phyloP scores from a whole-genome alignment of 495 filamentous ascomycete species.

The Trichoderma reesei region DNA sequence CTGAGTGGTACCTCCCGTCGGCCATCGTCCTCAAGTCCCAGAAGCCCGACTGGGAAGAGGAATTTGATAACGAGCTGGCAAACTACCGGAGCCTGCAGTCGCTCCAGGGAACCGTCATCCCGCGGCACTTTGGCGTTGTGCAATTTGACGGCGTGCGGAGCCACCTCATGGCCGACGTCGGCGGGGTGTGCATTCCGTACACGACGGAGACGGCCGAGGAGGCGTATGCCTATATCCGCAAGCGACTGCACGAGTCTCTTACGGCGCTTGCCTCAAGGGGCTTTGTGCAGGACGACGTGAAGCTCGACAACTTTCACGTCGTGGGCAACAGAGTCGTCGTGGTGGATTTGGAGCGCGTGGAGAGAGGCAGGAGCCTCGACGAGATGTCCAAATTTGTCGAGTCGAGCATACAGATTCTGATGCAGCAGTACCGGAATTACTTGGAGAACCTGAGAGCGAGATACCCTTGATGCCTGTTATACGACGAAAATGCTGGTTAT shows the following conservation, averaged over 20 bases:
- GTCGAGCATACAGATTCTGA: background rate
- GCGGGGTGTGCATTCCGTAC: slow-evolving; percentile 4
- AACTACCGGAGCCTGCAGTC: slow-evolving; percentile 8
- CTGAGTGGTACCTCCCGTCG: slow-evolving; percentile 12
- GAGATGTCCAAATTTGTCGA: slow-evolving; percentile 4
- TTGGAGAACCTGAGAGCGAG: background rate
- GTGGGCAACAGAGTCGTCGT: background rate
- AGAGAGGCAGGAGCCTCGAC: background rate
- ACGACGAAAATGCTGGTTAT: background rate
- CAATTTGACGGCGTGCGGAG: background rate
- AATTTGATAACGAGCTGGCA: slow-evolving; percentile 10
- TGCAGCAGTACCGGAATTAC: slow-evolving; percentile 2
- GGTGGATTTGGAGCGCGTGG: slow-evolving; percentile 5
- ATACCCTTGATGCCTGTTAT: slow-evolving; percentile 2
- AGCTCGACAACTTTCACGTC: slow-evolving; percentile 8
- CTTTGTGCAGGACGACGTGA: slow-evolving; percentile 7
- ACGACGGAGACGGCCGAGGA: slow-evolving; percentile 6
- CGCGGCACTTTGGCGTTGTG: slow-evolving; percentile 5
- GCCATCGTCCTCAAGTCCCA: slow-evolving; percentile 9
- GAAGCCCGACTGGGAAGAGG: slow-evolving; percentile 4
- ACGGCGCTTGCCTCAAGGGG: background rate
- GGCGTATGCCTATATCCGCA: background rate
- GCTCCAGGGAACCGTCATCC: slow-evolving; percentile 10
- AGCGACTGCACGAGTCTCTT: background rate
- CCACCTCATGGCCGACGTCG: slow-evolving; percentile 4